These are phyloP conservation scores for Helicocarpus griseus DNA, from an alignment of 2,329 filamentous ascomycete genomes.

Conservation along the genomic window DNA sequence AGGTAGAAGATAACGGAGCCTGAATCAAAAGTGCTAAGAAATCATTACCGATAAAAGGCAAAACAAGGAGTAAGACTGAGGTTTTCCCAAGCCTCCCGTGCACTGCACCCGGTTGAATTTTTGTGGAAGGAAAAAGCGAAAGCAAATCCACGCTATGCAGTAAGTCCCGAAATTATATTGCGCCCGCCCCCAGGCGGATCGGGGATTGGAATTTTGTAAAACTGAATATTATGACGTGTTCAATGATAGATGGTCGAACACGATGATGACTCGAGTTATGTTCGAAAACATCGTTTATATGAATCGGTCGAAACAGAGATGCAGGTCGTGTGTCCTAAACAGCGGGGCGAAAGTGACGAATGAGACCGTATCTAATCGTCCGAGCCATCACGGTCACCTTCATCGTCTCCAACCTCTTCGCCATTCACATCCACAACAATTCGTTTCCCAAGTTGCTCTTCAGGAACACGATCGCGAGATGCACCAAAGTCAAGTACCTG, in stretches of 20 bases:
- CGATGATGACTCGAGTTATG: too few species aligned
- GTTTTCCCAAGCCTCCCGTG: neutral
- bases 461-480: slow-evolving; percentile 72
- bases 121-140: neutral
- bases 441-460: slow-evolving; percentile 66
- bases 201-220: neutral
- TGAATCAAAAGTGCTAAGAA: neutral
- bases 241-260: too few species aligned
- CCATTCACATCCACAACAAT: slow-evolving; percentile 45
- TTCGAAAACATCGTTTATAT: too few species aligned
- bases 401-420: slow-evolving; percentile 27
- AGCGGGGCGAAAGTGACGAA: too few species aligned
- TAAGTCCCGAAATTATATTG: slow-evolving; percentile 18
- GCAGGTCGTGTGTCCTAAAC: too few species aligned
- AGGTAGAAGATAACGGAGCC: neutral
- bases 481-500: slow-evolving; percentile 97
- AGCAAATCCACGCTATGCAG: slow-evolving; percentile 30
- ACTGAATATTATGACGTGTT: neutral
- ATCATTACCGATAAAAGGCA: too few species aligned
- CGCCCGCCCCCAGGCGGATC: too few species aligned
- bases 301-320: too few species aligned
- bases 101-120: slow-evolving; percentile 21
- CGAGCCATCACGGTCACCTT: slow-evolving; percentile 14
- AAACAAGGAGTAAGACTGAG: too few species aligned
- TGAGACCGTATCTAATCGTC: neutral